Conservation (phyloP, 768 basidiomycete genomes). For the Xerocomellus intermedius region DNA sequence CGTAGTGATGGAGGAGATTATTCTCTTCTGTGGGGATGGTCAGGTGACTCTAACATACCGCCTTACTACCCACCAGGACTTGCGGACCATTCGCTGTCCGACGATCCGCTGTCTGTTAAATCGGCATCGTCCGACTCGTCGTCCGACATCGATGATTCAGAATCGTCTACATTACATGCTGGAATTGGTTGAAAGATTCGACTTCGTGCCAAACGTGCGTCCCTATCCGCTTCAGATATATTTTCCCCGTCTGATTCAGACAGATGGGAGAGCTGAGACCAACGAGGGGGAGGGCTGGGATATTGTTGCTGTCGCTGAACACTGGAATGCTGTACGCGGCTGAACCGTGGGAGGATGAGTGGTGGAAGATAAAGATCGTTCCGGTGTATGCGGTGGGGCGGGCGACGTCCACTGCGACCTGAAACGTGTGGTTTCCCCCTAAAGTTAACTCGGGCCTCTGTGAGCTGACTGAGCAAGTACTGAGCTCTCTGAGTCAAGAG, state of each 20-base stretch:
- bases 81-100: conserved; percentile 41
- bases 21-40: conserved; percentile 20
- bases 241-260: conserved; percentile 68
- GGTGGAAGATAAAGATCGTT: conserved; percentile 53
- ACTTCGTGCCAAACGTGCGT: conserved; percentile 69
- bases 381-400: conserved; percentile 31
- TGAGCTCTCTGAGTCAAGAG: conserved; percentile 59
- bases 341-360: conserved; percentile 31
- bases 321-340: background rate
- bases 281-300: conserved; percentile 9
- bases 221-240: conserved; percentile 64
- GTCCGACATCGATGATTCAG: conserved; percentile 54
- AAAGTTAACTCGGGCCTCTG: conserved; percentile 15
- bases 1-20: conserved; percentile 45
- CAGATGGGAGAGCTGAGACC: conserved; percentile 28
- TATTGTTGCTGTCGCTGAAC: conserved; percentile 8
- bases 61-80: conserved; percentile 30
- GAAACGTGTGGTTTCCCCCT: background rate
- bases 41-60: background rate
- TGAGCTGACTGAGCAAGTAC: conserved; percentile 44
- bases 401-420: background rate
- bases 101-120: conserved; percentile 49
- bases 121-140: conserved; percentile 82
- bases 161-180: conserved; percentile 33
- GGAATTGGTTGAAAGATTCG: conserved; percentile 43